A percentile compares a stretch with the other conserved stretches of the same genome.
These are phyloP conservation scores for Fusarium luffae DNA, from an alignment of 2,329 filamentous ascomycete species.

Conservation along the genomic window DNA sequence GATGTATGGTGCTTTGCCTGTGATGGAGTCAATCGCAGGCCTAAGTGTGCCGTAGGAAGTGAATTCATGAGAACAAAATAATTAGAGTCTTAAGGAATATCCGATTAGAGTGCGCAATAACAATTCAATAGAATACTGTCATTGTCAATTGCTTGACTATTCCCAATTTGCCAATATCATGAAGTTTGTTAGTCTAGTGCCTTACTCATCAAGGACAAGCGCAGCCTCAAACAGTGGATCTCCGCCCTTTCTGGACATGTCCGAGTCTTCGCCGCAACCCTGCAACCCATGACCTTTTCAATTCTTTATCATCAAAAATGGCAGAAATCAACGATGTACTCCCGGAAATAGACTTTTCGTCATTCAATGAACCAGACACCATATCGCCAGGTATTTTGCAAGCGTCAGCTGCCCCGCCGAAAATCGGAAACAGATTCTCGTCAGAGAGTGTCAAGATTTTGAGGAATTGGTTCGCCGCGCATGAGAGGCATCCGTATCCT, in stretches of 20 bases:
- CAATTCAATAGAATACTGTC: background rate
- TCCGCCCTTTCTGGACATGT: conserved; percentile 36
- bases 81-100: too few relatives aligned
- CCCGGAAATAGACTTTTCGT: background rate
- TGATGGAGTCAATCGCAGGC: background rate
- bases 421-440: conserved; percentile 32
- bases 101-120: background rate
- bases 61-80: too few relatives aligned
- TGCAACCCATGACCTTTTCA: conserved; percentile 18
- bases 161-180: conserved; percentile 5
- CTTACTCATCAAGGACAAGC: conserved; percentile 20
- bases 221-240: conserved; percentile 23
- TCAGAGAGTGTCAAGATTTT: conserved; percentile 59
- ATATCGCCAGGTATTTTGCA: conserved; percentile 31
- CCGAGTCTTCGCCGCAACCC: conserved; percentile 33
- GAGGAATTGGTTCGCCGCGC: conserved; percentile 81
- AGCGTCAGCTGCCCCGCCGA: conserved; percentile 25
- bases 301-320: conserved; percentile 7
- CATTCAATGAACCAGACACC: background rate
- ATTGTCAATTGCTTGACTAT: background rate
- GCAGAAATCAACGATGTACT: background rate
- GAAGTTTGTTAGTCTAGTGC: conserved; percentile 3
- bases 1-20: background rate
- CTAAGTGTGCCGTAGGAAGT: background rate
- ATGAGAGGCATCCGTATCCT: conserved; percentile 83